Evolutionary conservation across 805 yeast species (phyloP), one percentile per base, ranked within the genome.

Genomic region (Candida stauntonica): DNA sequence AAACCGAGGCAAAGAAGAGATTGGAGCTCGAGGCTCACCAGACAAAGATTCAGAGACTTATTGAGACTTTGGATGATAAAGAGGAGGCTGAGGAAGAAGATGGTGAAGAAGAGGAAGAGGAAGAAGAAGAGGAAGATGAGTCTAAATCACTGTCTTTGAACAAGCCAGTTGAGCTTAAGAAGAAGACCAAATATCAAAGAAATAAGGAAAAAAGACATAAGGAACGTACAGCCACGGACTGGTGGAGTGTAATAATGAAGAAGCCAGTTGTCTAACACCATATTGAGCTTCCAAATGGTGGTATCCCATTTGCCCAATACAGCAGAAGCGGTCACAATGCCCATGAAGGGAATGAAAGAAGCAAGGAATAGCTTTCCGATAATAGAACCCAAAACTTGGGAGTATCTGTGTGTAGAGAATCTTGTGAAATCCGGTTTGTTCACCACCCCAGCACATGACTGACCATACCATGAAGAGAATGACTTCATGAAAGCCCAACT

Each of bases 151-250:
- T 88, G 17, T 87, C 96, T 0, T 64, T 81, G 17, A 89, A 88
- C 58, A 76, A 78, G 34, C 84, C 86, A 4, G 84, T 81, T 3
- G 64, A 64, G 41, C 67, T 67, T 36, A 85, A 80, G 59, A 81
- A 77, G 55, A 89, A 89, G 65, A 86, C 95, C 13, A 75, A 75
- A 50, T 62, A 83, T 12, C 82, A 84, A 64, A 76, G 96, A 65
- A 86, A 87, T 57, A 80, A 63, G 51, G 77, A 79, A 52, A 75
- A 71, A 46, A 74, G 73, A 50, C 82, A 80, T 51, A 70, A 77
- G 52, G 80, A 81, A 55, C 71, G 75, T 48, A 17, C 65, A 71
- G 9, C 68, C 69, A 43, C 72, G 55, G 4, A 60, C 54, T 27
- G 49, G 54, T 14, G 66, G 46, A 12, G 58, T 40, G 29, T 63